Evolutionary conservation across 2,329 filamentous ascomycete species (phyloP), one percentile per base, ranked within the genome.

Genomic region (Scortechinia acanthostroma): DNA sequence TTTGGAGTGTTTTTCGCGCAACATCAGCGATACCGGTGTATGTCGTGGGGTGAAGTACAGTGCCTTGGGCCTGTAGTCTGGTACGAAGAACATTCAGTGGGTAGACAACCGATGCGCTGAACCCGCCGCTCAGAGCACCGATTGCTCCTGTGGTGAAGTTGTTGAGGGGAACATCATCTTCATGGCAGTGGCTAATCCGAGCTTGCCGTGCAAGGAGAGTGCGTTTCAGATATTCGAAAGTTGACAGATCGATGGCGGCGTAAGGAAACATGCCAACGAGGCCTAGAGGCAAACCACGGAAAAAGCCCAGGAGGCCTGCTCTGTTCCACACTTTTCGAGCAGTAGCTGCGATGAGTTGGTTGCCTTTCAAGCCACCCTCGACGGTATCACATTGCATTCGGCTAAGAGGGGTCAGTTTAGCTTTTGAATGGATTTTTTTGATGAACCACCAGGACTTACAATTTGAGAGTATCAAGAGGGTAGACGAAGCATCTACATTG

Each of bases 301-400:
- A 86, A 56, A 83, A 86, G 22, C 75, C 65, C 19, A 65, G 59
- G 15, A 82, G 51, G 42, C 80, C 77, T 47, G 74, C 73, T 37
- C 64, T 64, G 23, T 60, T 66, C 78, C 78, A 83, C 69, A 86
- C 83, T 57, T 83, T 84, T 55, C 68, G 70, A 5, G 77, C 77
- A 2, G 80, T 85, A 25, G 74, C 71, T 43, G 70, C 63, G 50
- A 86, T 83, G 28, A 86, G 70, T 35, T 69, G 68, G 53, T 83
- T 85, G 45, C 81, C 81, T 51, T 70, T 76, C n/a, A 79, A 63
- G 42, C 81, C 81, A 28, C 79, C 80, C 53, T 74, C 68, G 10
- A 85, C 79, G 1, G 76, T 80, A 53, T 83, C 77, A 58, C 81
- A 85, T 64, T 86, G 81, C 77, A 85, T 83, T 49, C 81, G 81